Base-by-base conservation (phyloP, 2,329 filamentous ascomycete species). In the Fulvia fulva region DNA sequence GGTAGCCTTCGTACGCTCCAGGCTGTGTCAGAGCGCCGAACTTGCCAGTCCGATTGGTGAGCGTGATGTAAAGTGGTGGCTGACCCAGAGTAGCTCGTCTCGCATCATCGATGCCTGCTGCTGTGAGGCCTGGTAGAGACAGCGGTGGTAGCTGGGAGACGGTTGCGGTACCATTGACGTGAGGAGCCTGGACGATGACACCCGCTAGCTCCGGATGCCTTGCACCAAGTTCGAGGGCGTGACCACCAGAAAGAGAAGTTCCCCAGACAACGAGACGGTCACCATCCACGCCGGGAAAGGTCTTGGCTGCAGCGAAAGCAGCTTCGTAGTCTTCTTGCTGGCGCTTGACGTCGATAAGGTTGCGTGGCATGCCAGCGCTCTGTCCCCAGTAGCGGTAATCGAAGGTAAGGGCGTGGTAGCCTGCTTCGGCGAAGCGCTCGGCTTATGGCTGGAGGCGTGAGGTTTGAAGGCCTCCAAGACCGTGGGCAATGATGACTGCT, bases 341-440 rank as follows among this genome's bases (percentile, higher is more conserved):
- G 34, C 23, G 19, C 14, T 34, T 34, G 32, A 47, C 51, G 34
- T 57, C 55, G 51, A 57, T 54, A 22, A 57, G 43, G 55, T 57
- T 57, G 43, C 55, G 55, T 19, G 55, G 55, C 8, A 19, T 11
- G 22, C 55, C 55, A 11, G 23, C 32, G 19, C 50, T 53, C 28
- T 57, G 22, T 3, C 55, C 55, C 50, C 55, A 57, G 51, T 54
- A 54, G 37, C 55, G 50, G 41, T 57, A 57, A 26, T 57, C 55
- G 26, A 57, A 57, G 3, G 50, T 53, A 14, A 54, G 30, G 41
- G 50, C 55, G 23, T 57, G 49, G 55, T 57, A 57, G 55, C 55
- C 55, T 9, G 47, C 50, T 16, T 30, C 51, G 25, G 55, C 47
- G 37, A 57, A 57, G 9, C 55, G 28, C 28, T 57, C 55, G 37